Percentiles rank a stretch among this genome's conserved stretches.
Conservation (phyloP, 192 early-diverging fungal species). For the Spizellomyces sp. region DNA sequence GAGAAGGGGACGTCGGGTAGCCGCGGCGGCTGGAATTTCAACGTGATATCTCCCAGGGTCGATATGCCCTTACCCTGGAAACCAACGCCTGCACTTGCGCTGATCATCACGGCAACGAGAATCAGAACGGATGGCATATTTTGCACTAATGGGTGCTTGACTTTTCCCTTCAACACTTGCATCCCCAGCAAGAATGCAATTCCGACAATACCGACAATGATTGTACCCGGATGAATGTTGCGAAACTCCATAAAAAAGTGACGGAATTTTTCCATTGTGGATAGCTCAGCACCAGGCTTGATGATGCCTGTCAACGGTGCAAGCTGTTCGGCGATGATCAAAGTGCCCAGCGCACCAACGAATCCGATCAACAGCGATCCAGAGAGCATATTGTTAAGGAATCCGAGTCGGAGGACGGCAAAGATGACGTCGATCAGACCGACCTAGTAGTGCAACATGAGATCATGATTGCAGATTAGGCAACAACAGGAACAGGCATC, state of each 20-base stretch:
- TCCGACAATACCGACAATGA: not conserved
- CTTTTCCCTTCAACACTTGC: not conserved
- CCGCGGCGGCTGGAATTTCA: not conserved
- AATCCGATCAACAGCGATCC: not conserved
- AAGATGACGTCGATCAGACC: not conserved
- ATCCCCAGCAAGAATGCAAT: not conserved
- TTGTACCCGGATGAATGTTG: not conserved
- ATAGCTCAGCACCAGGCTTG: not conserved
- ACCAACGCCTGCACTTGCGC: not conserved
- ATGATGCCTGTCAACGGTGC: not conserved
- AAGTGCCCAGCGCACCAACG: not conserved
- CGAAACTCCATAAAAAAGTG: not conserved
- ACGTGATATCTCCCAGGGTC: not conserved
- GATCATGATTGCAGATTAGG: too few relatives aligned
- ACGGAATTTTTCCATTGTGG: not conserved
- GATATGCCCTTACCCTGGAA: not conserved
- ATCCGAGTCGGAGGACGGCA: not conserved
- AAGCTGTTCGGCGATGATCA: not conserved
- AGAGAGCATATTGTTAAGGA: conserved; percentile 3
- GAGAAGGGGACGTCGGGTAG: not conserved
- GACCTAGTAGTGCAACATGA: too few relatives aligned
- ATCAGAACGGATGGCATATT: conserved; percentile 1
- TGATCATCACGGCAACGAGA: not conserved
- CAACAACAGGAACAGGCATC: too few relatives aligned
- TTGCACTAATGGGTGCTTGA: not conserved